phyloP scores from a whole-genome alignment of 2,329 filamentous ascomycete species.

The Lojkania enalia region DNA sequence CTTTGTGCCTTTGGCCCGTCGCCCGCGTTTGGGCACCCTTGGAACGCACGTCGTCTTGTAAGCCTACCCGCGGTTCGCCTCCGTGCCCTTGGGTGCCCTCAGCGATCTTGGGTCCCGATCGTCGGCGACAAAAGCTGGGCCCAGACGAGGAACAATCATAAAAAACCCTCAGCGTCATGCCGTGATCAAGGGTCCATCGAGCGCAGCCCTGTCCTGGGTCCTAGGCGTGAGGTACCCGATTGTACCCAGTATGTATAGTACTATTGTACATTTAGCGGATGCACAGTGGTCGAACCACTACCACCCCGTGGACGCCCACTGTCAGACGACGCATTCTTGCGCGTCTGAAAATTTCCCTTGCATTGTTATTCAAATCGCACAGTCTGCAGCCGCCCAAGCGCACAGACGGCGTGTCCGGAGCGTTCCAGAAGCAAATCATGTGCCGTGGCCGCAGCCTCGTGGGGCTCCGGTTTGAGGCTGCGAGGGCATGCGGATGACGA shows the following conservation, averaged over 20 bases:
- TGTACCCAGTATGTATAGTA: too few relatives aligned
- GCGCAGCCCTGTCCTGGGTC: too few relatives aligned
- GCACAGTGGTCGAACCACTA: too few relatives aligned
- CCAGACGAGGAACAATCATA: too few relatives aligned
- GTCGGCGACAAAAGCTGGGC: too few relatives aligned
- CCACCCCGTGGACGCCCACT: neutral
- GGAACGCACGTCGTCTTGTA: neutral
- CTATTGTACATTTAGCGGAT: too few relatives aligned
- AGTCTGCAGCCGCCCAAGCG: conserved; percentile 1
- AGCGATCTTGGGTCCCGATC: too few relatives aligned
- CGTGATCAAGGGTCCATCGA: too few relatives aligned
- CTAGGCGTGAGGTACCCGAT: too few relatives aligned
- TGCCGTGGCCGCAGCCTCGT: neutral
- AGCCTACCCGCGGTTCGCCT: too few relatives aligned
- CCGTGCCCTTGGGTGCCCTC: too few relatives aligned
- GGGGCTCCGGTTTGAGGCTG: conserved; percentile 13
- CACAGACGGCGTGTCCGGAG: neutral
- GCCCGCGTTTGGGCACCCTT: neutral
- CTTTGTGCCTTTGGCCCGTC: neutral
- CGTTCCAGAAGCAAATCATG: conserved; percentile 16
- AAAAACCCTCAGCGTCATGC: too few relatives aligned
- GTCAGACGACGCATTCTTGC: neutral
- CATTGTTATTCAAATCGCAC: conserved; percentile 1
- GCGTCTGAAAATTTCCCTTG: conserved; percentile 1
- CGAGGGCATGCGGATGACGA: conserved; percentile 23